A percentile compares a stretch with the other conserved stretches of the same genome.
Conservation (phyloP, 2,329 filamentous ascomycete genomes). For the Diaporthe australafricana region DNA sequence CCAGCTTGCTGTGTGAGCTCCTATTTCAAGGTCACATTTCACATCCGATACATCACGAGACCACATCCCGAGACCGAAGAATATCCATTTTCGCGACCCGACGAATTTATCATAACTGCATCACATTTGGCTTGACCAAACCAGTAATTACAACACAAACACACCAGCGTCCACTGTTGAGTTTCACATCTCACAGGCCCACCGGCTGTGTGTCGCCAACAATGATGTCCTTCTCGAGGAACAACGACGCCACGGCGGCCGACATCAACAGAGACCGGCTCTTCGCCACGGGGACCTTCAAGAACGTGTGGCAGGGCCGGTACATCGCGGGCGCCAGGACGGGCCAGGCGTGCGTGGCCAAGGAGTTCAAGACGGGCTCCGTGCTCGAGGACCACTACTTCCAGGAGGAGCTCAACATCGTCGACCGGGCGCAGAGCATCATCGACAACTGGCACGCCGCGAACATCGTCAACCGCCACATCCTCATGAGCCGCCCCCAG, state of each 20-base stretch:
- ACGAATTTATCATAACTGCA: background rate
- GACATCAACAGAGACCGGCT: constrained; percentile 23
- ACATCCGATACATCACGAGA: background rate
- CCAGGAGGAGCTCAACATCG: constrained; percentile 29
- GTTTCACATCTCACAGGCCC: too few relatives aligned
- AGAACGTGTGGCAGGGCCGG: constrained; percentile 28
- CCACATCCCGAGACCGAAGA: background rate
- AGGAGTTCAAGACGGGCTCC: constrained; percentile 32
- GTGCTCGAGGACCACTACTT: constrained; percentile 32
- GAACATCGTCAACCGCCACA: constrained; percentile 43
- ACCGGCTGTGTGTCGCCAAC: background rate
- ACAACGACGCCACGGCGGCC: constrained; percentile 29
- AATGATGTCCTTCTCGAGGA: constrained; percentile 9
- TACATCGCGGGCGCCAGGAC: constrained; percentile 21
- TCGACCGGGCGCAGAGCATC: constrained; percentile 28
- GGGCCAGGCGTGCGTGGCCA: constrained; percentile 26
- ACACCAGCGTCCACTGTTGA: background rate
- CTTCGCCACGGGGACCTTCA: constrained; percentile 28
- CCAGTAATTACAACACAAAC: too few relatives aligned
- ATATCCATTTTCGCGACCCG: background rate
- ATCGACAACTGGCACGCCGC: constrained; percentile 29
- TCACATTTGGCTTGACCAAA: background rate
- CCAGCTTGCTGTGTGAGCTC: constrained; percentile 21
- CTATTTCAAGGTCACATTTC: background rate
- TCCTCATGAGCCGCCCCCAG: constrained; percentile 51